A percentile compares a stretch with the other conserved stretches of the same genome.
Evolutionary conservation across 352 stramenopile species (phyloP).

Genomic region (Phytophthora fragariaefolia): DNA sequence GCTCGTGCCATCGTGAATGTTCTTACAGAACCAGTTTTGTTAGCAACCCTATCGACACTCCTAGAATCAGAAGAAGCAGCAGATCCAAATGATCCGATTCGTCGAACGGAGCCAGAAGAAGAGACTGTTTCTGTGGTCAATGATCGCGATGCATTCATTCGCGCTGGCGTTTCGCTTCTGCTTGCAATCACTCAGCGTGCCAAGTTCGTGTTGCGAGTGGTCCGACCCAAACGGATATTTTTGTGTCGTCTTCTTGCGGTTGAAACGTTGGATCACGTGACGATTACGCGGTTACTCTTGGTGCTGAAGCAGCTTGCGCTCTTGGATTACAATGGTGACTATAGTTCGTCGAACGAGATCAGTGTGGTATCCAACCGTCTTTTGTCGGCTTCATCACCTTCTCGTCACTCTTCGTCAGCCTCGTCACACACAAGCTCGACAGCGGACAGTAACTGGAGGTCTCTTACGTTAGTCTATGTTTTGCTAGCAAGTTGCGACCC

Average conservation of each 20-base stretch:
- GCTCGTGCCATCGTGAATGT: conserved; percentile 62
- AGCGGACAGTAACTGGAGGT: conserved; percentile 73
- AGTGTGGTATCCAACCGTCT: conserved; percentile 7
- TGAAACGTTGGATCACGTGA: conserved; percentile 81
- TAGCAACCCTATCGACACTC: conserved; percentile 53
- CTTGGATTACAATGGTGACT: conserved; percentile 37
- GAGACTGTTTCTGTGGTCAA: conserved; percentile 69
- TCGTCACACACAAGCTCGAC: conserved; percentile 36
- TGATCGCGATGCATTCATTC: conserved; percentile 67
- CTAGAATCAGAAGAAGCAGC: conserved; percentile 35
- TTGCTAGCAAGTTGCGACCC: conserved; percentile 80
- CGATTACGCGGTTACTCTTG: conserved; percentile 62
- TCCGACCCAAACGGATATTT: conserved; percentile 75
- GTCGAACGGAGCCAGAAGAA: conserved; percentile 58
- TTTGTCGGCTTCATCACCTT: conserved; percentile 22
- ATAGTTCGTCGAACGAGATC: conserved; percentile 2
- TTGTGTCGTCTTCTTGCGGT: conserved; percentile 76
- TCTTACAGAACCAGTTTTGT: conserved; percentile 59
- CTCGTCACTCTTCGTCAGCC: conserved; percentile 11
- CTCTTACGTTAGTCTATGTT: conserved; percentile 70
- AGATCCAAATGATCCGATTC: conserved; percentile 28
- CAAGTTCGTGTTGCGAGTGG: conserved; percentile 70
- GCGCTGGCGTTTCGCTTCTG: conserved; percentile 73
- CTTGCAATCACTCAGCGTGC: conserved; percentile 70
- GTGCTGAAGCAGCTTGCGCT: conserved; percentile 72